Percentiles rank a stretch among this genome's conserved stretches.
Evolutionary conservation across 139 green algal species (phyloP).

Genomic region (Chlorella sp.): DNA sequence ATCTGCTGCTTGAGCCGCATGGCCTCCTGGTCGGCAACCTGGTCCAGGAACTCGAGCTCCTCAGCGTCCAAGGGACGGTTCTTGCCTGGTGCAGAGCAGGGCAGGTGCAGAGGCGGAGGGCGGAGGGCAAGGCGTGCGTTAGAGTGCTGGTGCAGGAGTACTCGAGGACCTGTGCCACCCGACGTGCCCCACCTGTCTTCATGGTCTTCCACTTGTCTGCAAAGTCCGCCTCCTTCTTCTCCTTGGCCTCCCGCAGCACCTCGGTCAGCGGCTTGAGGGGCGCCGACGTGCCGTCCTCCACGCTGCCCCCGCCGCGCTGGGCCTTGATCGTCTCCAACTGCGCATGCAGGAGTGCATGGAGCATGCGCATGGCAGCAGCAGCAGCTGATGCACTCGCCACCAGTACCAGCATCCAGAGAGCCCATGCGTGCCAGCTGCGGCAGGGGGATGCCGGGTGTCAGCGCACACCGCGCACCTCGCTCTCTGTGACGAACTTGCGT

Average conservation of each 20-base stretch:
- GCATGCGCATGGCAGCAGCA: not conserved
- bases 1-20: constrained; percentile 6
- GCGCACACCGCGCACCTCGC: constrained; percentile 39
- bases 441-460: too few relatives aligned
- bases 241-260: constrained; percentile 63
- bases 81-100: constrained; percentile 50
- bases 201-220: constrained; percentile 72
- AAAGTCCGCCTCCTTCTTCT: constrained; percentile 70
- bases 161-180: not conserved
- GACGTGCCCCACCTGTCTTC: constrained; percentile 48
- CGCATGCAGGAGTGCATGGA: not conserved
- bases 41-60: constrained; percentile 70
- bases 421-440: too few relatives aligned
- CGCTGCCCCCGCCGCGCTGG: constrained; percentile 29
- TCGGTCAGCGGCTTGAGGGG: constrained; percentile 63
- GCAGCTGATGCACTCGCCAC: not conserved
- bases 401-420: not conserved
- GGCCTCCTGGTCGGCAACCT: constrained; percentile 30
- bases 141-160: not conserved
- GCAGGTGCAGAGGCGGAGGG: too few relatives aligned
- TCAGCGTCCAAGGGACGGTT: constrained; percentile 81
- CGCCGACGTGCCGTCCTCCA: constrained; percentile 46
- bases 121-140: not conserved
- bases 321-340: constrained; percentile 57
- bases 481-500: constrained; percentile 65